A percentile compares a stretch with the other conserved stretches of the same genome.
phyloP scores from a whole-genome alignment of 1,284 basidiomycete genomes.

The Cutaneotrichosporon sp. region DNA sequence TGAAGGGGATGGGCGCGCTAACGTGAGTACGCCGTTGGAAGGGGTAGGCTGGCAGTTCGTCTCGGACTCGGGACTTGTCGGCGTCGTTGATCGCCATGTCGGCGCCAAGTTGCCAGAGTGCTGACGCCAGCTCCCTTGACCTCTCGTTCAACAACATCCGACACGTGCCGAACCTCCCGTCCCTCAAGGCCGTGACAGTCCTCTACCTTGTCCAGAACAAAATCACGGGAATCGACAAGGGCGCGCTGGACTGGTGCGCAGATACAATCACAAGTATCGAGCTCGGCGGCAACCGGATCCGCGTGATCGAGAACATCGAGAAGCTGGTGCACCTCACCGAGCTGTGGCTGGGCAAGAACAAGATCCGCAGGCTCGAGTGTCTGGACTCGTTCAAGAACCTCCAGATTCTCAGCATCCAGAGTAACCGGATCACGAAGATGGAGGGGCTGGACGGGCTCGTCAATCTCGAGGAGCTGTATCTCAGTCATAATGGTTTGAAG shows the following conservation, averaged over 20 bases:
- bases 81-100: background rate
- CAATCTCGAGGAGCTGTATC: conserved; percentile 82
- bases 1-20: conserved; percentile 61
- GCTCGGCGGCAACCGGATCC: conserved; percentile 84
- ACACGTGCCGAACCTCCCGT: conserved; percentile 57
- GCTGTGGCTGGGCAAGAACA: conserved; percentile 97
- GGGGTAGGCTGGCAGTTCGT: background rate
- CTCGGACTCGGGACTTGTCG: background rate
- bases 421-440: conserved; percentile 85
- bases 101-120: no score
- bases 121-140: conserved; percentile 65
- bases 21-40: conserved; percentile 54
- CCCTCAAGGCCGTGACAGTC: conserved; percentile 58
- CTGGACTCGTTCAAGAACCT: conserved; percentile 64
- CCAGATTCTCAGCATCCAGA: conserved; percentile 81
- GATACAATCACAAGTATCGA: conserved; percentile 75
- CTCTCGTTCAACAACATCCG: conserved; percentile 91
- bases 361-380: conserved; percentile 79
- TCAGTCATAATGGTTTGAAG: conserved; percentile 88
- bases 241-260: conserved; percentile 57
- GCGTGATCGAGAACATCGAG: conserved; percentile 88
- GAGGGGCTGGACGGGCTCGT: conserved; percentile 69
- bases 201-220: conserved; percentile 97
- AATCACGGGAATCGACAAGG: conserved; percentile 69
- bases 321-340: conserved; percentile 77